Evolutionary conservation across 176 grass and related monocot species (phyloP).

Genomic region (Musa schizocarpa): DNA sequence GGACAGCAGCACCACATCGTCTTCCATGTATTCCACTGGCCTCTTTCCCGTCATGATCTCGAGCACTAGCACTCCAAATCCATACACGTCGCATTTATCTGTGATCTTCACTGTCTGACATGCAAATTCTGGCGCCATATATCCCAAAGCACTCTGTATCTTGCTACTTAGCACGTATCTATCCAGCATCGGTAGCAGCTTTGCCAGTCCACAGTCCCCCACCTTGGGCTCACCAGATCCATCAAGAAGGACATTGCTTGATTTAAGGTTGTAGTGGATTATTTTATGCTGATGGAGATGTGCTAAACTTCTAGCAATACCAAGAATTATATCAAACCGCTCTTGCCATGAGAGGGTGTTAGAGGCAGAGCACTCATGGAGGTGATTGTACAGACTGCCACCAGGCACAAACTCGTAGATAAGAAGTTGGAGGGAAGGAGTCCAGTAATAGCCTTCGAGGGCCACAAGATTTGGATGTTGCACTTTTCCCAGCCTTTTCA

Average conservation of each 20-base stretch:
- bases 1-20: constrained; percentile 82
- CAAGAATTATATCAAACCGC: constrained; percentile 83
- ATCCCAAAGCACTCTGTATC: constrained; percentile 88
- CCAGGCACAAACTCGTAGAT: constrained; percentile 90
- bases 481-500: constrained; percentile 78
- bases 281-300: constrained; percentile 73
- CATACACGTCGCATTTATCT: constrained; percentile 91
- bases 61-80: constrained; percentile 74
- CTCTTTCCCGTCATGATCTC: constrained; percentile 82
- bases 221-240: constrained; percentile 65
- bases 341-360: constrained; percentile 82
- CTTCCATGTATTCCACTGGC: constrained; percentile 92
- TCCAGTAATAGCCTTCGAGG: constrained; percentile 94
- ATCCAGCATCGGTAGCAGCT: constrained; percentile 91
- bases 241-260: constrained; percentile 85
- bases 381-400: constrained; percentile 72
- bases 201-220: constrained; percentile 96
- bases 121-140: constrained; percentile 97
- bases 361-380: constrained; percentile 67
- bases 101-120: constrained; percentile 93
- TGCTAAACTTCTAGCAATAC: constrained; percentile 70
- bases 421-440: constrained; percentile 85
- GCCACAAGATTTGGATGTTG: constrained; percentile 72
- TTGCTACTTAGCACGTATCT: constrained; percentile 94
- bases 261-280: constrained; percentile 98